Percentiles rank a stretch among this genome's conserved stretches.
Evolutionary conservation across 139 green algal species (phyloP).

Genomic region (Tetradesmus obliquus): DNA sequence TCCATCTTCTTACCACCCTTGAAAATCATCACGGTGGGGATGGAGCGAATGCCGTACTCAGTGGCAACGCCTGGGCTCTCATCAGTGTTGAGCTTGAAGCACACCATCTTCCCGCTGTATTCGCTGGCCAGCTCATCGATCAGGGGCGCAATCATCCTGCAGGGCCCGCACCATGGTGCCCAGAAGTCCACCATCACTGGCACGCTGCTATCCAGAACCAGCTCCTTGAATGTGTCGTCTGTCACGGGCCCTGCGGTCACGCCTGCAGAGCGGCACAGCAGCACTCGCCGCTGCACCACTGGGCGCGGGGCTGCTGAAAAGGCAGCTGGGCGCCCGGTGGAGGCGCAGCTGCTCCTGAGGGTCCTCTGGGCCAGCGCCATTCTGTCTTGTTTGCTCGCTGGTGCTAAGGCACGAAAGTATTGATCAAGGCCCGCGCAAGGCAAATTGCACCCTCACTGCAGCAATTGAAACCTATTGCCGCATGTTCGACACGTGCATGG

Average conservation of each 20-base stretch:
- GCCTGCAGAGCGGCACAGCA: not conserved
- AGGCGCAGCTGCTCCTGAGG: not conserved
- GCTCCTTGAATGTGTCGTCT: slow-evolving; percentile 78
- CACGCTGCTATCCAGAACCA: slow-evolving; percentile 86
- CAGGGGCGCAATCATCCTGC: slow-evolving; percentile 94
- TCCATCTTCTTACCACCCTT: slow-evolving; percentile 97
- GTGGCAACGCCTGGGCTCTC: slow-evolving; percentile 91
- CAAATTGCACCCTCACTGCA: not conserved
- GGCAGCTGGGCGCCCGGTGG: not conserved
- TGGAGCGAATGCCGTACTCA: slow-evolving; percentile 96
- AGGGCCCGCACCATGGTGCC: slow-evolving; percentile 94
- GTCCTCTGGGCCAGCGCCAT: not conserved
- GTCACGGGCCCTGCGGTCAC: not conserved
- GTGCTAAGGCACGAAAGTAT: not conserved
- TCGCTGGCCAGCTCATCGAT: slow-evolving; percentile 90
- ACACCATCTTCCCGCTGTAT: slow-evolving; percentile 82
- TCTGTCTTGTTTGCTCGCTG: not conserved
- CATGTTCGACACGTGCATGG: not conserved
- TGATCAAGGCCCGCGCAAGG: not conserved
- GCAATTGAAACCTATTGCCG: not conserved
- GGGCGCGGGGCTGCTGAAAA: not conserved
- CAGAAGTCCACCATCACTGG: slow-evolving; percentile 99
- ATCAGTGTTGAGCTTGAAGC: slow-evolving; percentile 98
- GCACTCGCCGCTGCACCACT: not conserved
- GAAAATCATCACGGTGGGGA: slow-evolving; percentile 98